Base-by-base conservation (phyloP, 1,139 yeast species). In the Magnusiomyces tetraspermus region DNA sequence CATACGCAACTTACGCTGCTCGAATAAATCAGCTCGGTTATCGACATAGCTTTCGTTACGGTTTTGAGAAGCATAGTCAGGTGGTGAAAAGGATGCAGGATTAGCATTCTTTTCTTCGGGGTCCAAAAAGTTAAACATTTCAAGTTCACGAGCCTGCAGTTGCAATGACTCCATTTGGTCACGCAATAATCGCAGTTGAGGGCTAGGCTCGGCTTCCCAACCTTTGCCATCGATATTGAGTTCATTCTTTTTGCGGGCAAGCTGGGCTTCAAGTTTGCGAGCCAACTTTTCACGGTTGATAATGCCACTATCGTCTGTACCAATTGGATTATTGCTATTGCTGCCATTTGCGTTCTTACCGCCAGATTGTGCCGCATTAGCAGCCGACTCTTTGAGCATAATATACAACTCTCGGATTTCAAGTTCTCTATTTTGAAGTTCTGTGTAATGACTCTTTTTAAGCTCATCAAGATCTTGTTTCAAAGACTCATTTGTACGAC, bases 131-230 rank as follows among this genome's bases (percentile, higher is more conserved):
- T 88, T 90, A 23, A 88, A 83, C 80, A 82, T 83, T 67, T 90
- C 97, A 58, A 90, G 75, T 63, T 85, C 88, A 57, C 96, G 74
- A 0, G 97, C 97, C 73, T 83, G 83, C 52, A 78, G 77, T 62
- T 88, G 96, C 51, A 92, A 75, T 57, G 80, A 83, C 53, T 87
- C 96, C 95, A 89, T 86, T 64, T 84, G 81, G 60, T 83, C 88
- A 55, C 96, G 76, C 57, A 90, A 74, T 49, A 80, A 83, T 57
- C 94, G 76, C 52, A 90, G 71, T 59, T 94, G 73, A 5, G 85
- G 77, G 61, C 85, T 84, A 10, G 96, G 95, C 64, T 86, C 96
- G 40, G 82, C 73, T 57, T 77, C 77, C 61, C 78, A 73, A 56
- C 78, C 78, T 53, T 80, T 82, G 43, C 70, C 70, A 51, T 70